A percentile compares a stretch with the other conserved stretches of the same genome.
Conservation (phyloP, 116 monocot species). For the Trichopus zeylanicus region DNA sequence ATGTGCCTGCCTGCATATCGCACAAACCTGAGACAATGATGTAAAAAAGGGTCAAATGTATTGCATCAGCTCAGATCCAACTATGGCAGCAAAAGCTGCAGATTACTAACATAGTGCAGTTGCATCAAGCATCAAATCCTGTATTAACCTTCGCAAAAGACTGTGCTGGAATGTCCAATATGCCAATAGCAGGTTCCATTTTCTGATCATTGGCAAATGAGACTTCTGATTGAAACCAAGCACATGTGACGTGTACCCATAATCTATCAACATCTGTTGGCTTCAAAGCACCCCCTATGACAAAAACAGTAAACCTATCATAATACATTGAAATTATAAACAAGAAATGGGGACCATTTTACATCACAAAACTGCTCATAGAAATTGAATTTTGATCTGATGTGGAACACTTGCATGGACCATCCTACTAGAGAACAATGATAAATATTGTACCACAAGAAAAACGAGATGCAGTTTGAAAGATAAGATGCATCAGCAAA, state of each 20-base stretch:
- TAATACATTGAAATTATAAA: background rate
- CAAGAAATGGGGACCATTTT: background rate
- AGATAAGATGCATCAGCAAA: background rate
- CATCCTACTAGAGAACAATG: too few species aligned
- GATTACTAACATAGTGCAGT: too few species aligned
- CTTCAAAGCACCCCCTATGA: conserved; percentile 87
- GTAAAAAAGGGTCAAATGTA: background rate
- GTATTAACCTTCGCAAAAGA: conserved; percentile 71
- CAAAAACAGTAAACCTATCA: background rate
- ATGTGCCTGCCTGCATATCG: conserved; percentile 69
- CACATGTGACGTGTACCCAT: conserved; percentile 97
- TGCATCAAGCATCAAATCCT: background rate
- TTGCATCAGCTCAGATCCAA: background rate
- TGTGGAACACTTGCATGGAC: too few species aligned
- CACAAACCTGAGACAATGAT: conserved; percentile 43
- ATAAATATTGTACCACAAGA: too few species aligned
- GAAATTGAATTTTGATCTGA: background rate
- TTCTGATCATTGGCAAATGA: conserved; percentile 61
- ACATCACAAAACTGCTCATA: background rate
- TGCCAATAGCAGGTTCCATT: conserved; percentile 94
- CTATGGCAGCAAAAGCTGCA: background rate
- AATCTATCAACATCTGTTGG: conserved; percentile 63
- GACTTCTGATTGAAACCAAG: conserved; percentile 91
- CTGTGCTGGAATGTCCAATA: conserved; percentile 60
- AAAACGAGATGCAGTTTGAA: too few species aligned